These are phyloP conservation scores for Umbelopsis ramanniana DNA, from an alignment of 192 early-diverging fungal genomes.

Conservation along the genomic window DNA sequence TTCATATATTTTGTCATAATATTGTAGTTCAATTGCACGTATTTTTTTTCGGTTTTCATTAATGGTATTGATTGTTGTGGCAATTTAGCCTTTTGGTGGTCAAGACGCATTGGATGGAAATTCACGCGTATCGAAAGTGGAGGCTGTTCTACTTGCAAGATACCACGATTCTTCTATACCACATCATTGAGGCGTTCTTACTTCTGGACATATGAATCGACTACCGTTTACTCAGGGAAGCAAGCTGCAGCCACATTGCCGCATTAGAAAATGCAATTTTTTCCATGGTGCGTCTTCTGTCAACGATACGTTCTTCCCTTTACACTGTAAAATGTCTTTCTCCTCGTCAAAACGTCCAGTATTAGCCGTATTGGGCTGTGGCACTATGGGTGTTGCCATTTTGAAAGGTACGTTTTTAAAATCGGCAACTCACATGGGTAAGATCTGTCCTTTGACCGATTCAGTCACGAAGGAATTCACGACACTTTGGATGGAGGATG, in stretches of 20 bases:
- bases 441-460: not conserved
- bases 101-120: no score
- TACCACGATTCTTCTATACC: no score
- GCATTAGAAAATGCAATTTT: slow-evolving; percentile 1
- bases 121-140: no score
- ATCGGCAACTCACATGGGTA: not conserved
- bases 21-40: not conserved
- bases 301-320: not conserved
- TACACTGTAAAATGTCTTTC: not conserved
- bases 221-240: no score
- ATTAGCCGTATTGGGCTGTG: slow-evolving; percentile 53
- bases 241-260: no score
- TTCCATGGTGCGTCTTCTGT: not conserved
- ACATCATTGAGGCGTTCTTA: no score
- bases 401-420: slow-evolving; percentile 34
- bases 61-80: no score
- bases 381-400: slow-evolving; percentile 60
- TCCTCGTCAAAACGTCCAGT: not conserved
- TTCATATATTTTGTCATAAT: not conserved
- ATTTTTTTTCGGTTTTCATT: no score
- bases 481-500: slow-evolving; percentile 33
- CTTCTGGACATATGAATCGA: no score
- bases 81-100: no score
- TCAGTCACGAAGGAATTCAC: slow-evolving; percentile 29
- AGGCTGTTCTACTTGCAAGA: no score